Evolutionary conservation across 768 basidiomycete species (phyloP), one percentile per base, ranked within the genome.

Genomic region (Calocera viscosa): DNA sequence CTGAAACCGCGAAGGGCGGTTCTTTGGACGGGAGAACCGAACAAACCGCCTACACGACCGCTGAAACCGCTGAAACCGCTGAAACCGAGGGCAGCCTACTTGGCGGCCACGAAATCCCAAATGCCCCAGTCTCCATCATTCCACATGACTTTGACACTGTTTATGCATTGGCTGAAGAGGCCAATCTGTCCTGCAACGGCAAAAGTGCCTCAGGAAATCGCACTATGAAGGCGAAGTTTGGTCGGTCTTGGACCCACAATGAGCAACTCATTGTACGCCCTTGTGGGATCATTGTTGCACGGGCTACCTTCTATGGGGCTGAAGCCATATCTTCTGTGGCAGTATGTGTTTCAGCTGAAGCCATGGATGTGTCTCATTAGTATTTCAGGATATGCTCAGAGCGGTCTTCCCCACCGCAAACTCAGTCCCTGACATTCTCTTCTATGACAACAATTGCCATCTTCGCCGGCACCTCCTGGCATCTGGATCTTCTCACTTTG

Each of bases 371-470:
- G 11, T 5, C 53, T 60, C 8, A 60, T 60, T 26, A 11, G 10
- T 60, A 12, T 60, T 7, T 5, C 19, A 60, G 26, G 53, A 60
- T 19, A 60, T 60, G 53, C 30, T 60, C 11, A 12, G 30, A 10
- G 53, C 30, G 11, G 53, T 60, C 22, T 67, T 67, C 28, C 65
- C 65, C 17, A 60, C 35, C 2, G 24, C 32, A 30, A n/a, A 38
- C 8, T 66, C 63, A 8, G 39, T 67, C 8, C 66, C 66, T 19
- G 49, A 67, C 16, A n/a, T 34, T n/a, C 30, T 67, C 39, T 60
- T 67, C 66, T 70, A 68, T 64, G 72, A 73, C 66, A 72, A 73
- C 66, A 69, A 69, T 22, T 70, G 71, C 67, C 67, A 69, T 24
- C 66, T 73, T 19, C 34, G 26, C 14, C 14, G 38, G 5, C 66